phyloP scores from a whole-genome alignment of 495 filamentous ascomycete genomes.

The Neohortaea acidophila region DNA sequence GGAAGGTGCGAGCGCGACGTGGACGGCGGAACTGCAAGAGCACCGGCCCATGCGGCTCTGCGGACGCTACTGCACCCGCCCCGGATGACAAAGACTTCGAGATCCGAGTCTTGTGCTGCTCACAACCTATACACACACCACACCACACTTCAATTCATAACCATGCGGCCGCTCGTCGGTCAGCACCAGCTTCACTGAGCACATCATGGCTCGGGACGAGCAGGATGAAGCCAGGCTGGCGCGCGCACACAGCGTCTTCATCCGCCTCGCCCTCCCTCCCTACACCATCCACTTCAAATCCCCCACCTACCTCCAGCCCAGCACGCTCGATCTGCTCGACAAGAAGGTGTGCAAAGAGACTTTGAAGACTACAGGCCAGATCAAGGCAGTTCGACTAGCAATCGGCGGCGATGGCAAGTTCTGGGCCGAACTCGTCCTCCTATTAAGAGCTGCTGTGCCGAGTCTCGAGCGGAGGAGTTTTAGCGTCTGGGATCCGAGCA shows the following conservation, averaged over 20 bases:
- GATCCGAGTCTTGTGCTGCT: no score
- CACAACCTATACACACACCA: no score
- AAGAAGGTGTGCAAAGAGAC: conserved; percentile 21
- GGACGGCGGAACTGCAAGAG: no score
- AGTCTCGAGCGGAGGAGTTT: conserved; percentile 26
- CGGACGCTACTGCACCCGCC: no score
- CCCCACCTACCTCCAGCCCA: conserved; percentile 22
- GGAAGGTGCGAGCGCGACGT: no score
- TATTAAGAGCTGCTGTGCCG: conserved; percentile 25
- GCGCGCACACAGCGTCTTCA: conserved; percentile 15
- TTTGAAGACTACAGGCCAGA: conserved; percentile 17
- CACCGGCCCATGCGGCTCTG: no score
- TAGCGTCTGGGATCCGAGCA: conserved; percentile 21
- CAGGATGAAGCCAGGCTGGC: not conserved
- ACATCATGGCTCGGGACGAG: no score
- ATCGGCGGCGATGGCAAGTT: conserved; percentile 21
- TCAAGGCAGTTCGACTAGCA: conserved; percentile 7
- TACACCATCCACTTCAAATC: conserved; percentile 26
- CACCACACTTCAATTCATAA: no score
- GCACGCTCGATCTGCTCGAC: conserved; percentile 24
- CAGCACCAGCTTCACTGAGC: no score
- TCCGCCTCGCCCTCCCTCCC: conserved; percentile 22
- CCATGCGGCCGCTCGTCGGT: no score
- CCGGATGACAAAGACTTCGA: no score
- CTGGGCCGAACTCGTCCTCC: conserved; percentile 23